Evolutionary conservation across 306 rosid genomes (phyloP).

Genomic region (Cucurbita maxima): DNA sequence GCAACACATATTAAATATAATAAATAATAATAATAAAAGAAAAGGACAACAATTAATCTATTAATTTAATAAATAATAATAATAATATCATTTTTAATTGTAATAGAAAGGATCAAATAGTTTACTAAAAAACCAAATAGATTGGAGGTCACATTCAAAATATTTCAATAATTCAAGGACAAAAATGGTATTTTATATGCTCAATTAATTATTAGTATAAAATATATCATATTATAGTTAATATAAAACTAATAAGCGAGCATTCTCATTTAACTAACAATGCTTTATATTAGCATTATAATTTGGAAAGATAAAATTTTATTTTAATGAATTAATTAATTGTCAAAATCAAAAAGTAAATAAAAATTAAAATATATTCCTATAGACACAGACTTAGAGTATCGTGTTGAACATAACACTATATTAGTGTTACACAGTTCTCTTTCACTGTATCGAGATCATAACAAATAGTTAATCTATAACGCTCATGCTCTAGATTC

Average conservation of each 20-base stretch:
- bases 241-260: not conserved
- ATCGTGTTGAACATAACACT: too few species aligned
- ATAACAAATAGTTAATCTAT: too few species aligned
- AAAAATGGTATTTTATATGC: not conserved
- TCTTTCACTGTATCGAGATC: too few species aligned
- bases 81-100: not conserved
- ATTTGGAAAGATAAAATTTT: not conserved
- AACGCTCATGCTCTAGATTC: rapidly evolving
- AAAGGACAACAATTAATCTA: not conserved
- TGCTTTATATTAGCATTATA: not conserved
- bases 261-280: not conserved
- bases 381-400: too few species aligned
- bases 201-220: not conserved
- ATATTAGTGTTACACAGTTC: too few species aligned
- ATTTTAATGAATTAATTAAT: not conserved
- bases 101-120: not conserved
- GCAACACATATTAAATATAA: not conserved
- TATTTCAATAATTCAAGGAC: not conserved
- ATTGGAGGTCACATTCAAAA: not conserved
- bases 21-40: not conserved
- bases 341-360: not conserved
- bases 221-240: not conserved
- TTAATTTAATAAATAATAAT: not conserved
- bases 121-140: too few species aligned
- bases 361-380: too few species aligned